Evolutionary conservation across 202 grass and related monocot species (phyloP), one percentile per base, ranked within the genome.

Genomic region (Setaria viridis): DNA sequence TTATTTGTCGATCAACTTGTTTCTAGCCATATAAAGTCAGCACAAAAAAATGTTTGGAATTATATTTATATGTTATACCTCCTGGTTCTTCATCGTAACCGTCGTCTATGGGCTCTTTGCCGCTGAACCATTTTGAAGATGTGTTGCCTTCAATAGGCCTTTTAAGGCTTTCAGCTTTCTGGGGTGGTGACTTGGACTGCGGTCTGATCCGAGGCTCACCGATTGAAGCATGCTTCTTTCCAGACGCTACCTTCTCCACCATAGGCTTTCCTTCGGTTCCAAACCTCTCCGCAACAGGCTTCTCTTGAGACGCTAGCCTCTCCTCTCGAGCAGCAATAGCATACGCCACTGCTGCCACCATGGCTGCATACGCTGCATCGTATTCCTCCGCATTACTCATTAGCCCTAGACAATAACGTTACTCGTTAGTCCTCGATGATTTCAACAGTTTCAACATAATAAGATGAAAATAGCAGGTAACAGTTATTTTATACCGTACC

Each of bases 331-430:
- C 65, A 11, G 79, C 82, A 49, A 93, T 91, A 9, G 91, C 94
- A 70, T 89, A 92, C 0, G 88, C 94, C 13, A 91, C 92, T 15
- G 90, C 94, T 21, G 94, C 94, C 35, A 94, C 88, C 4, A 85
- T 84, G 6, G 83, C 88, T 9, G 88, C 88, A 39, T 74, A 85
- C 0, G 60, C 77, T 46, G 91, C 88, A n/a, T 94, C 92, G 0
- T 82, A 79, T 51, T 78, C 86, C 67, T 84, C 85, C 4, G 59
- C 79, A 5, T 42, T 5, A 3, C 42, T 70, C 66, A 49, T 57
- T 84, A 74, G 46, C 35, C 46, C 80, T 71, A 54, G 2, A 67
- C 0, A 57, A 5, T 9, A 56, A 41, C 5, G 70, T 62, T 66
- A 33, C 80, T 3, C 30, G n/a, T 42, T 77, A 16, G 51, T 39